Evolutionary conservation across 805 yeast genomes (phyloP).

Genomic region (Yamadazyma philogaea): DNA sequence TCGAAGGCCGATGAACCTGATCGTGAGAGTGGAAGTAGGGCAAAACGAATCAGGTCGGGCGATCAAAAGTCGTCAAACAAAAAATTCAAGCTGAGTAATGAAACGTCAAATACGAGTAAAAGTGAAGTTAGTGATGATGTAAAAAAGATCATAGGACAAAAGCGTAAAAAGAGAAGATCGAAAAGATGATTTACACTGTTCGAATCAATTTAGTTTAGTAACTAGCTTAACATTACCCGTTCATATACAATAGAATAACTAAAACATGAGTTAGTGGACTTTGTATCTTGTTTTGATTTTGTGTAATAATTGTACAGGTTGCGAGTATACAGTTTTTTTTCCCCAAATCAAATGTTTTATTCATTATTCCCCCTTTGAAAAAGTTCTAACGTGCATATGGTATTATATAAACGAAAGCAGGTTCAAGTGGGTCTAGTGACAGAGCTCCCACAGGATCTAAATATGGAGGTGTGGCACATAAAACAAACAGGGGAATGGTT

Average conservation of each 20-base stretch:
- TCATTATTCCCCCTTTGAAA: not conserved
- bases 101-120: slow-evolving; percentile 7
- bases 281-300: slow-evolving; percentile 3
- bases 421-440: slow-evolving; percentile 59
- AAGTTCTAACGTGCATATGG: slow-evolving; percentile 42
- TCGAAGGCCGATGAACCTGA: slow-evolving; percentile 19
- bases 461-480: slow-evolving; percentile 73
- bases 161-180: slow-evolving; percentile 62
- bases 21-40: slow-evolving; percentile 15
- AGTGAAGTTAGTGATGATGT: slow-evolving; percentile 51
- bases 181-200: slow-evolving; percentile 21
- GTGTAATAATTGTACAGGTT: not conserved
- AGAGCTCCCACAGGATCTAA: slow-evolving; percentile 51
- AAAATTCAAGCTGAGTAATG: slow-evolving; percentile 25
- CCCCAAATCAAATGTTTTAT: not conserved
- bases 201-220: slow-evolving; percentile 1
- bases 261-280: not conserved
- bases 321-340: slow-evolving; percentile 6
- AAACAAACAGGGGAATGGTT: slow-evolving; percentile 91
- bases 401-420: slow-evolving; percentile 69
- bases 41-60: not conserved
- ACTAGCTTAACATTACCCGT: not conserved
- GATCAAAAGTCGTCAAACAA: slow-evolving; percentile 14
- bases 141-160: slow-evolving; percentile 62
- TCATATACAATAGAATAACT: not conserved